Base-by-base conservation (phyloP, 2,329 filamentous ascomycete genomes). In the Calonectria pseudoturangicola region DNA sequence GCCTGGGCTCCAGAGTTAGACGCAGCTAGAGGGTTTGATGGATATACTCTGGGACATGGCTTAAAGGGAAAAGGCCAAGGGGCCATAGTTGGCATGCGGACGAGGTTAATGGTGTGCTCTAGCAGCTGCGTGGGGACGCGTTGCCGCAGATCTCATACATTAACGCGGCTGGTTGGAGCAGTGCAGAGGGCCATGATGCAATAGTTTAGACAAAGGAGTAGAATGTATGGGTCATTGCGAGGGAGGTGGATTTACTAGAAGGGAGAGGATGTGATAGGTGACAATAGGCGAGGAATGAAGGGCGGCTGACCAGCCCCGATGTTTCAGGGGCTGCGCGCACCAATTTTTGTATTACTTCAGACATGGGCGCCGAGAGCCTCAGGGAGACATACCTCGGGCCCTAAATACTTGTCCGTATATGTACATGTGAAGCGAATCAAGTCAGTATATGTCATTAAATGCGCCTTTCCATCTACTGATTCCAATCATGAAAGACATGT, bases 251-350 rank as follows among this genome's bases (percentile, higher is more conserved):
- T 4, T 9, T 25, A n/a, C 21, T 27, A n/a, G 33, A 30, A 58
- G 36, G 54, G 54, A 75, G 75, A 63, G 15, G 15, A 58, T 36
- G 30, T n/a, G 21, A 45, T 25, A 18, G 50, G 68, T 25, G 7
- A 63, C 7, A 62, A 56, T 33, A 6, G 16, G 18, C 2, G 15
- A 71, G 77, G 77, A 79, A 79, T 79, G 77, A 15, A 73, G 41
- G 63, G 69, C n/a, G 65, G 41, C 62, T 62, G 41, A 30, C 50
- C 66, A 71, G 41, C 45, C 67, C 60, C 45, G 30, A 73, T 79
- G 76, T 79, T 69, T 79, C 66, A 79, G 56, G 45, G 54, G 28
- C 51, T 39, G 54, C 21, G 21, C 15, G 18, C n/a, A 21, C 54
- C 30, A 15, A 15, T 33, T 39, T 58, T 58, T 58, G 33, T 25